Base-by-base conservation (phyloP, 768 basidiomycete genomes). In the Hericium alpestre region DNA sequence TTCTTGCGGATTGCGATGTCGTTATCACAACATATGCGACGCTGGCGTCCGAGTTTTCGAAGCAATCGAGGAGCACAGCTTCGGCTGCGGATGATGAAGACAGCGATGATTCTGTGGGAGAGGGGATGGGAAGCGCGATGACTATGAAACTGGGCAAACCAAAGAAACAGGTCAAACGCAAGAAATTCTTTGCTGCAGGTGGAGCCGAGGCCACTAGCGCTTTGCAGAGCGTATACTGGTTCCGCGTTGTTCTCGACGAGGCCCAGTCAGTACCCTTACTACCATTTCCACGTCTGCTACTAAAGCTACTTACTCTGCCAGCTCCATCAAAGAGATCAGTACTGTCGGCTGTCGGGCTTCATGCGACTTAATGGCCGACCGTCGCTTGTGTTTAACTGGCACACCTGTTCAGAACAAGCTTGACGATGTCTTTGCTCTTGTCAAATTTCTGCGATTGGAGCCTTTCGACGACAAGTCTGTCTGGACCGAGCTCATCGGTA, bases 331-430 rank as follows among this genome's bases (percentile, higher is more conserved):
- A 71, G 95, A 97, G 71, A 87, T 91, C 6, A 79, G 82, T 22
- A 99, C 96, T 1, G 91, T 98, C 46, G 94, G 88, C 47, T 93
- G 93, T 60, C 84, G 91, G 56, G 96, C 96, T 7, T 93, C 89
- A 12, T 98, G 96, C 70, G 93, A 96, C 69, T 79, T 99, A 51
- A 80, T 87, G 70, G 92, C 96, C 15, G 91, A 97, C 66, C 84
- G 96, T 54, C 84, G 96, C 15, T 75, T 97, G 46, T 94, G 92
- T 69, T 76, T 99, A 41, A 94, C 94, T n/a, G 96, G 96, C 56
- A 99, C 96, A 8, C 96, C 96, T 1, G 93, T 99, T 39, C 96
- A 99, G 74, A 99, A 99, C 77, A 96, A 95, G 71, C 81, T 98
- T 54, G 96, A 98, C 72, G 96, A 99, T 67, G 87, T 99, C 52